phyloP scores from a whole-genome alignment of 176 grass and related monocot genomes.

The Zizania latifolia region DNA sequence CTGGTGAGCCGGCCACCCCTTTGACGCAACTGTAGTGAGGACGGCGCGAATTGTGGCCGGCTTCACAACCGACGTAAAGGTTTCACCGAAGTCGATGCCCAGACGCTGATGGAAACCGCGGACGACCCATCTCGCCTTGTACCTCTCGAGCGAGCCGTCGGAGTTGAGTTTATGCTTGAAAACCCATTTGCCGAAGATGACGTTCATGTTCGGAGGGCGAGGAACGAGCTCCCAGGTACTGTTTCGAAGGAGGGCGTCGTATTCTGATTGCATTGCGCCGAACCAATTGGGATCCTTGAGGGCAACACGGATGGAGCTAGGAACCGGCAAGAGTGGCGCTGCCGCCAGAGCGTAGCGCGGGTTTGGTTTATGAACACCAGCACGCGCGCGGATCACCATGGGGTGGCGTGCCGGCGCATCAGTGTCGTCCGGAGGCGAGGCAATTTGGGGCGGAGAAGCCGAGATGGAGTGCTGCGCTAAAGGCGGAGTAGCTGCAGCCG shows the following conservation, averaged over 20 bases:
- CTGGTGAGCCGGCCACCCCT: neutral
- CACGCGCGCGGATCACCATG: no score
- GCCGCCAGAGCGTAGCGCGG: no score
- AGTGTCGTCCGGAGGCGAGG: no score
- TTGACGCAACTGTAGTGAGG: accelerated
- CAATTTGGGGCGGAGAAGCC: no score
- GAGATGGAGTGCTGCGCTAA: no score
- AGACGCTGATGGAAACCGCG: neutral
- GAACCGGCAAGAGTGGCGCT: neutral
- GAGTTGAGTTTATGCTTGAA: neutral
- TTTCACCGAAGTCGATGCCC: neutral
- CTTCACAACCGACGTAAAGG: neutral
- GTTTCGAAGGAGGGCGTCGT: no score
- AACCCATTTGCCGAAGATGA: neutral
- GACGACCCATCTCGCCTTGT: neutral
- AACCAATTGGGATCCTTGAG: neutral
- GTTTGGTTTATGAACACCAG: no score
- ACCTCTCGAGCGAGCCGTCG: neutral
- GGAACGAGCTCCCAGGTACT: neutral
- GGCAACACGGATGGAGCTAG: neutral
- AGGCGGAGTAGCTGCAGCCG: no score
- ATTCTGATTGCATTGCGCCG: neutral
- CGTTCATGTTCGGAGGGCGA: neutral
- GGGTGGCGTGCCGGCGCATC: no score
- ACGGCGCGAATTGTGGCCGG: neutral